Evolutionary conservation across 768 basidiomycete species (phyloP), one percentile per base, ranked within the genome.

Genomic region (Agaricus blazei): DNA sequence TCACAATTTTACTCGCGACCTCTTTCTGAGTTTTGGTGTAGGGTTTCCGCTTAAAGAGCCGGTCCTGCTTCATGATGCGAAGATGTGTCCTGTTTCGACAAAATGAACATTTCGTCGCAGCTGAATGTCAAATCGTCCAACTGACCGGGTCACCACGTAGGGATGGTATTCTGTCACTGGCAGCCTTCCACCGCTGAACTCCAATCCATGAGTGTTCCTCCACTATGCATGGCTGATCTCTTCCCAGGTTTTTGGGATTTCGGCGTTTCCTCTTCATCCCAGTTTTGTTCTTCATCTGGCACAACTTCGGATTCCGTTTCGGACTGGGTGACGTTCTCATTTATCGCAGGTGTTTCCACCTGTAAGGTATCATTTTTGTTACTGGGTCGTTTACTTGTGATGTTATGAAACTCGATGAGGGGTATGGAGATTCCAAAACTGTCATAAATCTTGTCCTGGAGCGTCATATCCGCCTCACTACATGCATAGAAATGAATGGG

Each of bases 121-220:
- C 9, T 28, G 2, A 28, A 14, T 28, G 11, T 5, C 9, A 9
- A 9, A 14, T 9, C 24, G 29, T 15, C 9, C 2, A 9, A 5
- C 62, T 12, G 43, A 70, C 71, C 70, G 68, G 34, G 72, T 71
- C 15, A 71, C 63, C 36, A 75, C 60, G 40, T 71, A 71, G 3
- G 74, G 74, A 54, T 72, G 72, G 3, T 56, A 57, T n/a, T 59
- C 52, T 9, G 66, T 54, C 24, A 59, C 58, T 1, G 64, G 56
- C 6, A 58, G 58, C 19, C 58, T 24, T 9, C 40, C 60, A 19
- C 59, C 52, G 3, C 65, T 65, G 1, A 46, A 60, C 31, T 57
- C 56, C 23, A 61, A 31, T 19, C 29, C 36, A 28, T 48, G 15
- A 4, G 44, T 27, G 7, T 28, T 36, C 12, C 24, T 43, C 42